Conservation (phyloP, 805 yeast genomes). For the Debaryomyces maramus region DNA sequence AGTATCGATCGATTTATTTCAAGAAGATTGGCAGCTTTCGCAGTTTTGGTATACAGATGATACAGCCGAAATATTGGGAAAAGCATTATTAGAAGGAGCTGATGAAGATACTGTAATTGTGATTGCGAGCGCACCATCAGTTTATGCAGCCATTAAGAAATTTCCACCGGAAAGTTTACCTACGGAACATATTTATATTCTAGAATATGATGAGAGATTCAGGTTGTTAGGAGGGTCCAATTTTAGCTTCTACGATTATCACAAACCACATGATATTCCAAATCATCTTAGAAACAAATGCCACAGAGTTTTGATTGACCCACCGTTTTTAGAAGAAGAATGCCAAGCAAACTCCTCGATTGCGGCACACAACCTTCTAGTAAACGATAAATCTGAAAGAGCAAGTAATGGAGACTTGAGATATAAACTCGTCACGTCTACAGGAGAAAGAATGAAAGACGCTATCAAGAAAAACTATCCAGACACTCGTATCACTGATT, state of each 20-base stretch:
- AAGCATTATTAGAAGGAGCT: slow-evolving; percentile 75
- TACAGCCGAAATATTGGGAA: slow-evolving; percentile 69
- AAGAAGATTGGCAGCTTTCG: slow-evolving; percentile 93
- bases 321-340: slow-evolving; percentile 80
- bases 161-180: slow-evolving; percentile 54
- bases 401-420: slow-evolving; percentile 42
- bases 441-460: slow-evolving; percentile 84
- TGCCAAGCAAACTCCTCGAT: slow-evolving; percentile 68
- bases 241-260: slow-evolving; percentile 76
- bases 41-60: slow-evolving; percentile 86
- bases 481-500: slow-evolving; percentile 61
- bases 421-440: slow-evolving; percentile 66
- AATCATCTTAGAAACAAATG: slow-evolving; percentile 57
- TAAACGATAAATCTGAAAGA: slow-evolving; percentile 34
- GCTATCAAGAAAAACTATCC: slow-evolving; percentile 65
- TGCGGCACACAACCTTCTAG: slow-evolving; percentile 59
- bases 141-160: slow-evolving; percentile 75
- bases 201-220: slow-evolving; percentile 81
- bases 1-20: slow-evolving; percentile 67
- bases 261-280: slow-evolving; percentile 63
- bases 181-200: slow-evolving; percentile 66
- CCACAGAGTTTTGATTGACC: slow-evolving; percentile 77
- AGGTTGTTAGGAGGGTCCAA: slow-evolving; percentile 68
- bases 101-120: slow-evolving; percentile 69
- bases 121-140: slow-evolving; percentile 88